Base-by-base conservation (phyloP, 2,329 filamentous ascomycete genomes). In the Coleophoma cylindrospora region DNA sequence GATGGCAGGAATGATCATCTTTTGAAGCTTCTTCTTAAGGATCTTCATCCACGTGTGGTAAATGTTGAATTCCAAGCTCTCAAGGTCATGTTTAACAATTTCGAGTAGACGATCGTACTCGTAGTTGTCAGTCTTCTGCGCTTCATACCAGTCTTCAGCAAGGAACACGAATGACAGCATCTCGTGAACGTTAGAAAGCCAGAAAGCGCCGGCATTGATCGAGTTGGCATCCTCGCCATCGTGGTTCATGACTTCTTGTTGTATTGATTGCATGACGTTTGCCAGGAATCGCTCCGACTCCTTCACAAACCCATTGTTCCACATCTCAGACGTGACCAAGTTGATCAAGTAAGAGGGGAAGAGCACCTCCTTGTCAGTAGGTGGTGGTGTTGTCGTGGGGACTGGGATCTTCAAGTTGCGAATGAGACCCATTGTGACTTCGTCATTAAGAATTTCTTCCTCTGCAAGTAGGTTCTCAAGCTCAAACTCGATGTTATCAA, bases 1-100 rank as follows among this genome's bases (percentile, higher is more conserved):
- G 68, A 99, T 99, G 50, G 94, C 94, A 1, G 94, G 94, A 48
- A 99, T 95, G 64, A 99, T 95, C 94, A 99, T 99, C 81, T 97
- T 97, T 64, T 95, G 90, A 56, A 99, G 80, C 75, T 95, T 96
- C 83, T 96, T 96, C 81, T 99, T 99, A 65, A 99, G 75, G 50
- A 96, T 89, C 79, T 99, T 99, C 94, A 99, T 99, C 94, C 94
- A 99, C 22, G 94, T 99, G 73, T 99, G 94, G 72, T 99, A 99
- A 63, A 99, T 99, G 76, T 99, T 99, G 77, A 99, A 99, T 73
- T 99, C 94, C 56, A 99, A 78, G 70, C 89, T 96, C 74, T 99
- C 94, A 47, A 99, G 77, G 68, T 99, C 94, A 68, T 99, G 94
- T 79, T 99, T 99, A 67, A 99, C 94, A 68, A 99, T 97, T 71